Evolutionary conservation across 495 filamentous ascomycete species (phyloP).

Genomic region (Neurospora africana): DNA sequence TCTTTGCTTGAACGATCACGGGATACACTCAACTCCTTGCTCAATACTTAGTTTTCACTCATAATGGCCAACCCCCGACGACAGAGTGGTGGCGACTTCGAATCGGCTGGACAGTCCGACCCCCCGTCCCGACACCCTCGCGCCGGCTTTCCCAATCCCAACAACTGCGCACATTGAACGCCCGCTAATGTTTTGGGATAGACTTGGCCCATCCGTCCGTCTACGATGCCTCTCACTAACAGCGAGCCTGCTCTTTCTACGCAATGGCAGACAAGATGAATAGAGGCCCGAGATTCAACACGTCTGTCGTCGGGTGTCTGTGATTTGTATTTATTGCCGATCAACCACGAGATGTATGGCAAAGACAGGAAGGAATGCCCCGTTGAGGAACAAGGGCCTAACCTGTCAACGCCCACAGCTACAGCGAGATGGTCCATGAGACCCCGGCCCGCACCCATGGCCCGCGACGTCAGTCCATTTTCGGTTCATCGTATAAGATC

Average conservation of each 20-base stretch:
- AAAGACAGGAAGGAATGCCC: not conserved
- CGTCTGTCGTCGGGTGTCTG: not conserved
- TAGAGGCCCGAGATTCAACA: not conserved
- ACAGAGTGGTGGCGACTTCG: not conserved
- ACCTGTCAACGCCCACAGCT: not conserved
- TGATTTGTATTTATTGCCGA: not conserved
- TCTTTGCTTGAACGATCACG: not conserved
- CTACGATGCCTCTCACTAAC: not conserved
- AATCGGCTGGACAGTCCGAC: not conserved
- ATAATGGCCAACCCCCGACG: not conserved
- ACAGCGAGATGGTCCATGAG: not conserved
- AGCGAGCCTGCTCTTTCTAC: not conserved
- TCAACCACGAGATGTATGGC: not conserved
- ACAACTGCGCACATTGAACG: not conserved
- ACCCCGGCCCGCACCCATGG: conserved; percentile 13
- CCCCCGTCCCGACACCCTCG: not conserved
- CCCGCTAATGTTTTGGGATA: conserved; percentile 31
- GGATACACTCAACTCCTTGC: not conserved
- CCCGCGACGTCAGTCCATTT: not conserved
- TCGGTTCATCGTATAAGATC: not conserved
- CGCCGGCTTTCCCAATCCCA: not conserved
- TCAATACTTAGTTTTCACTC: not conserved
- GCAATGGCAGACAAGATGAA: not conserved
- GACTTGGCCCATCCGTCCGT: conserved; percentile 71
- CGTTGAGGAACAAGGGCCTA: conserved; percentile 7